A percentile compares a stretch with the other conserved stretches of the same genome.
These are phyloP conservation scores for Platanthera zijinensis DNA, from an alignment of 106 monocot species.

Conservation along the genomic window DNA sequence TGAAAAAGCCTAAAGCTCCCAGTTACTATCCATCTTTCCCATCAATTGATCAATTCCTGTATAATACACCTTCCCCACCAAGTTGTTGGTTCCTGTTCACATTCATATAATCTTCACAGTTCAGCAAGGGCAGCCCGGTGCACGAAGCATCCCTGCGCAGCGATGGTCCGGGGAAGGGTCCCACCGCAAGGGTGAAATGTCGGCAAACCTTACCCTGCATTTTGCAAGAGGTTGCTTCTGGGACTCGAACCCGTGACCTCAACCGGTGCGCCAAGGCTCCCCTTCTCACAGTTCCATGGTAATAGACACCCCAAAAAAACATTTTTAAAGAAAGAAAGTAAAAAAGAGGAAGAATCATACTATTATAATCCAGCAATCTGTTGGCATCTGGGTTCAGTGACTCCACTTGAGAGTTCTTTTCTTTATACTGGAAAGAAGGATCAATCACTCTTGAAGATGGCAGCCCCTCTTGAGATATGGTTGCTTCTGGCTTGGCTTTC, in stretches of 20 bases:
- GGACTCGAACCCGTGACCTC: too few relatives aligned
- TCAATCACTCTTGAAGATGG: not conserved
- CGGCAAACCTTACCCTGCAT: not conserved
- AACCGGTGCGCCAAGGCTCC: too few relatives aligned
- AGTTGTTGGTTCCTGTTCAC: not conserved
- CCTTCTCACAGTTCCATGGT: too few relatives aligned
- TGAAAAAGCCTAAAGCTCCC: not conserved
- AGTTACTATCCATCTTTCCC: not conserved
- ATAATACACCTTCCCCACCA: conserved; percentile 5
- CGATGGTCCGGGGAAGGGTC: too few relatives aligned
- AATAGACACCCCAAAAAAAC: not conserved
- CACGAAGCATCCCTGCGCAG: too few relatives aligned
- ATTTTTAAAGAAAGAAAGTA: not conserved
- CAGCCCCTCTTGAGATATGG: not conserved
- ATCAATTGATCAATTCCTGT: conserved; percentile 3
- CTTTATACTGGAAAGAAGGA: not conserved
- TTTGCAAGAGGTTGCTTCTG: not conserved
- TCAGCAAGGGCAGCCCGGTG: not conserved
- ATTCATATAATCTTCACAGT: not conserved
- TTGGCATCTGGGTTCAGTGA: not conserved
- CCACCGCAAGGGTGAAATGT: not conserved
- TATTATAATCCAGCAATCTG: not conserved
- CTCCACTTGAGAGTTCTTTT: not conserved
- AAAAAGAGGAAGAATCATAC: not conserved
- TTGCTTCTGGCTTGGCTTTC: conserved; percentile 1